Percentiles rank a stretch among this genome's conserved stretches.
phyloP scores from a whole-genome alignment of 176 grass and related monocot genomes.

The Carex pumila region DNA sequence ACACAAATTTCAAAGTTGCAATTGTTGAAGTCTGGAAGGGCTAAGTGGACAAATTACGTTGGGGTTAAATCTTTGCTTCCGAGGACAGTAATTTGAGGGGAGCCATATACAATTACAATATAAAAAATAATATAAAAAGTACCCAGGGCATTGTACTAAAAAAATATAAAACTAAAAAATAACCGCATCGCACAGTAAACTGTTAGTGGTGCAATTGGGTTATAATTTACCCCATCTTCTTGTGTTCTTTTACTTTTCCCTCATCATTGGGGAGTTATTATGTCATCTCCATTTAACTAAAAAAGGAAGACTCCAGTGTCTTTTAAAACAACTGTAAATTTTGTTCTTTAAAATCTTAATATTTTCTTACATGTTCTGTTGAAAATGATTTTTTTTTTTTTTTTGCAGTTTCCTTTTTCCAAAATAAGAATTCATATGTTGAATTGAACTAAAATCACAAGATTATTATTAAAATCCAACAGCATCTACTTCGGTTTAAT shows the following conservation, averaged over 20 bases:
- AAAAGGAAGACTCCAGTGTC: not conserved
- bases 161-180: not conserved
- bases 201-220: not conserved
- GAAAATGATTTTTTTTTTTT: not conserved
- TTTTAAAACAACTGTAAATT: not conserved
- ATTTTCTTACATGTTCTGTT: not conserved
- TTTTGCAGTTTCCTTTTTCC: too few species aligned
- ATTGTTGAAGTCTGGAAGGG: not conserved
- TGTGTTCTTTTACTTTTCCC: not conserved
- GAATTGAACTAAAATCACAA: not conserved
- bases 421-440: not conserved
- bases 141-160: not conserved
- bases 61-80: not conserved
- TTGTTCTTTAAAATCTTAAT: not conserved
- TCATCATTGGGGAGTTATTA: not conserved
- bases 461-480: not conserved
- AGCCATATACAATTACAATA: not conserved
- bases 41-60: not conserved
- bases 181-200: not conserved
- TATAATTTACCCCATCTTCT: constrained; percentile 17
- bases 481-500: not conserved
- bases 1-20: not conserved
- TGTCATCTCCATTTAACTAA: not conserved
- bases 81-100: not conserved
- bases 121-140: not conserved